Evolutionary conservation across 176 grass and related monocot species (phyloP).

Genomic region (Musa itinerans): DNA sequence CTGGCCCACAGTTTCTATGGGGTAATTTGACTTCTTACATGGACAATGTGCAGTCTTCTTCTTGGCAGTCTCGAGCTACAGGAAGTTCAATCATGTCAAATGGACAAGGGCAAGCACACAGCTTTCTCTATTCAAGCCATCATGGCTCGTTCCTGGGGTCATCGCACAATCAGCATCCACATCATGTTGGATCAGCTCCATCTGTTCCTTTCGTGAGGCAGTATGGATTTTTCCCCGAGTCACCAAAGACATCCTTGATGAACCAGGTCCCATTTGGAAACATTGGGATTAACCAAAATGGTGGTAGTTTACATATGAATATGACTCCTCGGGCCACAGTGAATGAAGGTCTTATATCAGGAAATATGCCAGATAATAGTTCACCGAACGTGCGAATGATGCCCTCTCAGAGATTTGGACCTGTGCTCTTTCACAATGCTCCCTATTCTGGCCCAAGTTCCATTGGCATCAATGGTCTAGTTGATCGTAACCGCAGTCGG

Average conservation of each 20-base stretch:
- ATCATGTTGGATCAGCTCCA: constrained; percentile 43
- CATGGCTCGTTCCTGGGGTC: constrained; percentile 30
- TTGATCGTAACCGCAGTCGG: constrained; percentile 17
- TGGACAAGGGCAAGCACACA: constrained; percentile 18
- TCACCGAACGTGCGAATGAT: constrained; percentile 23
- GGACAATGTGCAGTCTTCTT: constrained; percentile 59
- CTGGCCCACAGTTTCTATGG: constrained; percentile 91
- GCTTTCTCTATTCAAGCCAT: constrained; percentile 15
- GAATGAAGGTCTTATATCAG: constrained; percentile 19
- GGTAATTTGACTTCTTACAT: constrained; percentile 76
- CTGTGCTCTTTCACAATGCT: constrained; percentile 16
- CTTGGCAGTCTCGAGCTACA: constrained; percentile 47
- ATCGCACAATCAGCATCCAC: constrained; percentile 24
- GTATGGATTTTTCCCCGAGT: constrained; percentile 28
- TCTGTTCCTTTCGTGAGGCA: constrained; percentile 35
- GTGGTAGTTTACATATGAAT: constrained; percentile 22
- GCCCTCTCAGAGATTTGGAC: not conserved
- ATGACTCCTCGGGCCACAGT: constrained; percentile 7
- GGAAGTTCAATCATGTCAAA: constrained; percentile 22
- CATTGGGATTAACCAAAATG: constrained; percentile 21
- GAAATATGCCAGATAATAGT: constrained; percentile 25
- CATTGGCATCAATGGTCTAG: constrained; percentile 21
- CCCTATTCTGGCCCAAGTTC: constrained; percentile 20
- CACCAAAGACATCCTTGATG: constrained; percentile 31
- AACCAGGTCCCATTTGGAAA: constrained; percentile 26